phyloP scores from a whole-genome alignment of 176 grass and related monocot species.

The Oropetium thomaeum region DNA sequence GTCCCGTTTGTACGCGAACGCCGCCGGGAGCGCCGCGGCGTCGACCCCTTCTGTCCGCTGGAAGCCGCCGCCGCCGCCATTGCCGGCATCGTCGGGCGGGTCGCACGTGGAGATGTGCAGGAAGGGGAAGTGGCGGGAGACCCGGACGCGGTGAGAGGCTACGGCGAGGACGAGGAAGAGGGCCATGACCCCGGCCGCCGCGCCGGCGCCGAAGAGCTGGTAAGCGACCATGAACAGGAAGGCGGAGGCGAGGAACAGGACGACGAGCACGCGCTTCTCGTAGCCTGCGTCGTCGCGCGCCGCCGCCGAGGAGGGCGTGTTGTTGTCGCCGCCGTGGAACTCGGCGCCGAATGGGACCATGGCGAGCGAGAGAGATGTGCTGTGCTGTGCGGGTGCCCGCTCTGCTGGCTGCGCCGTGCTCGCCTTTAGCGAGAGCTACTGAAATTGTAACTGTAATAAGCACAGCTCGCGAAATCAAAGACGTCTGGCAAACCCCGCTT shows the following conservation, averaged over 20 bases:
- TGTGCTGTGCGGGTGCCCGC: not conserved
- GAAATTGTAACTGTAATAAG: not conserved
- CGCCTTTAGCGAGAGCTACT: not conserved
- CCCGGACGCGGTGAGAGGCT: not conserved
- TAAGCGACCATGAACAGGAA: slow-evolving; percentile 21
- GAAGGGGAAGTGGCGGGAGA: slow-evolving; percentile 29
- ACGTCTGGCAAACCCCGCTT: not conserved
- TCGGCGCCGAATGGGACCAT: not conserved
- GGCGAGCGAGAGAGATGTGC: not conserved
- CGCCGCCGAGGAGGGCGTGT: not conserved
- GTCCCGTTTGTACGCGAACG: not conserved
- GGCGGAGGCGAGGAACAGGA: not conserved
- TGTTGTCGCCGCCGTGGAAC: not conserved
- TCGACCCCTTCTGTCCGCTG: not conserved
- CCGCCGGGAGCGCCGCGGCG: not conserved
- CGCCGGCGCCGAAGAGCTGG: slow-evolving; percentile 20
- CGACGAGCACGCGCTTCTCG: not conserved
- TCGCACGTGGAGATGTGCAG: not conserved
- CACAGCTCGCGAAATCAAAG: not conserved
- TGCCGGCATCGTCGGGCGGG: not conserved
- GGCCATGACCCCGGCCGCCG: not conserved
- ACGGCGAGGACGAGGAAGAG: not conserved
- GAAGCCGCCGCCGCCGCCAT: not conserved
- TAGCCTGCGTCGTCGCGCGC: not conserved
- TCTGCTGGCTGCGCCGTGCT: not conserved